A percentile compares a stretch with the other conserved stretches of the same genome.
Conservation (phyloP, 495 filamentous ascomycete genomes). For the Tuber umbilicatum region DNA sequence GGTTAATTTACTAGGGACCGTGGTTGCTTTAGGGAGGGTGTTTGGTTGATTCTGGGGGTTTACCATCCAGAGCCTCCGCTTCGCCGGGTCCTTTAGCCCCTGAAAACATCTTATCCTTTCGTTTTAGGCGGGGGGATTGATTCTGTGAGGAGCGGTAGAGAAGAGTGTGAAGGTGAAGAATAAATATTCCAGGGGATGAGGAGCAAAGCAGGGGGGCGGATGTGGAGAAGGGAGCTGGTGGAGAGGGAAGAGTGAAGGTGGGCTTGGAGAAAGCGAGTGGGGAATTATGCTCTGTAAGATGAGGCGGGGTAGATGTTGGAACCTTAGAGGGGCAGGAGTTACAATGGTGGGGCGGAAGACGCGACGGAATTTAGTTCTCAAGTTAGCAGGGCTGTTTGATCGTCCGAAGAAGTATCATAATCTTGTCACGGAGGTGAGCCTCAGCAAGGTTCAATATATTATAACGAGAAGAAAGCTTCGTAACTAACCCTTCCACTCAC, state of each 20-base stretch:
- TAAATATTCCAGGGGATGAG: neutral
- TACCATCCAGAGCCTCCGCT: conserved; percentile 50
- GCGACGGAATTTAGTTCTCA: neutral
- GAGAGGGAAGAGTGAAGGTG: neutral
- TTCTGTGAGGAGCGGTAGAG: neutral
- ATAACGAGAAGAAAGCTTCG: neutral
- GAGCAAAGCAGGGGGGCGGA: neutral
- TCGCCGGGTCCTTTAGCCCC: conserved; percentile 57
- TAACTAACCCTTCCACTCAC: neutral
- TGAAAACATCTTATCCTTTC: conserved; percentile 33
- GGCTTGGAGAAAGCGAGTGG: neutral
- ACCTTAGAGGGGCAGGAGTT: neutral
- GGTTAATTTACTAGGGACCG: neutral
- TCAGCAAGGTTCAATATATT: neutral
- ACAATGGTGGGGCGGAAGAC: neutral
- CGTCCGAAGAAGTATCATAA: neutral
- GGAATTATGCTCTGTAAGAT: neutral
- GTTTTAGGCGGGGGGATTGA: neutral
- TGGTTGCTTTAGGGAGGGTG: neutral
- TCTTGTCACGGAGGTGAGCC: neutral
- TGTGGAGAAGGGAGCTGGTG: neutral
- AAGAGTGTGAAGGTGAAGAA: neutral
- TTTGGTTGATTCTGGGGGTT: conserved; percentile 16
- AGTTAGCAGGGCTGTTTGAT: neutral
- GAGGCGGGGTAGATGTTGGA: conserved; percentile 1